A percentile compares a stretch with the other conserved stretches of the same genome.
These are phyloP conservation scores for Phellinidium pouzarii DNA, from an alignment of 1,284 basidiomycete genomes.

Conservation along the genomic window DNA sequence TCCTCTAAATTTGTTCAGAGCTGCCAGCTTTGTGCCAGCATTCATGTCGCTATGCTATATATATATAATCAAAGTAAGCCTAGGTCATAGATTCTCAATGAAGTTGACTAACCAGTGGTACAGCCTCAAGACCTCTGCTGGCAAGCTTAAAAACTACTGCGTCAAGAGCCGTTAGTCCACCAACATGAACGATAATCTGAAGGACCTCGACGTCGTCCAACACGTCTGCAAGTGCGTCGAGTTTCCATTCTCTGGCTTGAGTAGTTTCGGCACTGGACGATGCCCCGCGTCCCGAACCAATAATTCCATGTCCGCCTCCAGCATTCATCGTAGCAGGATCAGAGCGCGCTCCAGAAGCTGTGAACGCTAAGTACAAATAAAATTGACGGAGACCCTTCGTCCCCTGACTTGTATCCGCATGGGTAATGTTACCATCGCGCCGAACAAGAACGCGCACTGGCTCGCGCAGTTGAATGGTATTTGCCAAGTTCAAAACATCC, in stretches of 20 bases:
- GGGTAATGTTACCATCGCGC: conserved; percentile 83
- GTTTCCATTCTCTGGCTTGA: conserved; percentile 93
- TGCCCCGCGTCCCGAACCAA: conserved; percentile 78
- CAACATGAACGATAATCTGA: conserved; percentile 87
- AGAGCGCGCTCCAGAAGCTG: conserved; percentile 63
- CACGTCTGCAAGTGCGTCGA: conserved; percentile 90
- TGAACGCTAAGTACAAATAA: conserved; percentile 89
- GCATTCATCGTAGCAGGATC: conserved; percentile 48
- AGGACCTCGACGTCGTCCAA: conserved; percentile 84
- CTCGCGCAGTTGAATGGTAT: conserved; percentile 84
- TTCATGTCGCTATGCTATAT: conserved; percentile 89
- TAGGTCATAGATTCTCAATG: not conserved
- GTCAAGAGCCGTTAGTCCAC: conserved; percentile 79
- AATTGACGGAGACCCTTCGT: conserved; percentile 86
- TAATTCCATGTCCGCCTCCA: conserved; percentile 75
- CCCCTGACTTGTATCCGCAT: conserved; percentile 61
- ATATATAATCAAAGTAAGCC: not conserved
- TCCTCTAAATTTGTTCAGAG: conserved; percentile 74
- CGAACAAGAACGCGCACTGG: conserved; percentile 94
- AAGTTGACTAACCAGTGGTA: conserved; percentile 59
- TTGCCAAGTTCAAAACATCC: conserved; percentile 87
- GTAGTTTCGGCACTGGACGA: conserved; percentile 72
- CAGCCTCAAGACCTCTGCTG: conserved; percentile 76
- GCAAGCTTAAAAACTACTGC: conserved; percentile 86
- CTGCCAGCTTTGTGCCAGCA: conserved; percentile 68